A percentile compares a stretch with the other conserved stretches of the same genome.
phyloP scores from a whole-genome alignment of 148 eudicot genomes.

The Beta vulgaris region DNA sequence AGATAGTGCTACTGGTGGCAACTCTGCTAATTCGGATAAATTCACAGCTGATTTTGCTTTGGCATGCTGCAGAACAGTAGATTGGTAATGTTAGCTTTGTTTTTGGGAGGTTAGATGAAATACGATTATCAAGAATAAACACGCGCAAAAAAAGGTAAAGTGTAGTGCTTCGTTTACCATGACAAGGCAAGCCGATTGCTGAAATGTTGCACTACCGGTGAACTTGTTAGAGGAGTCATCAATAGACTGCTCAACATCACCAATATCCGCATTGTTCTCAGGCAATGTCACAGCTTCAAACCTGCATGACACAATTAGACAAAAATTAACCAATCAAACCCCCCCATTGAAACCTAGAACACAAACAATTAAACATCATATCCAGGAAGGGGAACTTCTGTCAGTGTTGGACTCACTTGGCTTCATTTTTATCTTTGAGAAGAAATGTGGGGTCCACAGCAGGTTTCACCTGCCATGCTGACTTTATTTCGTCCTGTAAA shows the following conservation, averaged over 20 bases:
- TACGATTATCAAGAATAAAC: neutral
- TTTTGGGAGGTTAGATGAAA: neutral
- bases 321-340: conserved; percentile 3
- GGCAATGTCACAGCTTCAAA: conserved; percentile 79
- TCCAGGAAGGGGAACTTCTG: conserved; percentile 2
- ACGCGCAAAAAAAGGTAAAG: neutral
- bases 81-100: neutral
- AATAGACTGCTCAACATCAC: conserved; percentile 62
- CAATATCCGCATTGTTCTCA: conserved; percentile 47
- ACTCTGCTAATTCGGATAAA: conserved; percentile 50
- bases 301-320: conserved; percentile 40
- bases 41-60: conserved; percentile 42
- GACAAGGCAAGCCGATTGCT: conserved; percentile 54
- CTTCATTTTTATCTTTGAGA: conserved; percentile 79
- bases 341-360: neutral
- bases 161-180: conserved; percentile 46
- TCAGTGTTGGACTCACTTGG: conserved; percentile 57
- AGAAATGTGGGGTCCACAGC: conserved; percentile 67
- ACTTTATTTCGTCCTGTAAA: conserved; percentile 70
- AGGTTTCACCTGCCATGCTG: conserved; percentile 85
- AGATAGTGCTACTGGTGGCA: conserved; percentile 67
- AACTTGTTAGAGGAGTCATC: conserved; percentile 35
- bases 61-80: conserved; percentile 31
- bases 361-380: too few relatives aligned
- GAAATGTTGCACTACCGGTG: conserved; percentile 46